Evolutionary conservation across 2,329 filamentous ascomycete genomes (phyloP).

Genomic region (Hirsutella rhossiliensis): DNA sequence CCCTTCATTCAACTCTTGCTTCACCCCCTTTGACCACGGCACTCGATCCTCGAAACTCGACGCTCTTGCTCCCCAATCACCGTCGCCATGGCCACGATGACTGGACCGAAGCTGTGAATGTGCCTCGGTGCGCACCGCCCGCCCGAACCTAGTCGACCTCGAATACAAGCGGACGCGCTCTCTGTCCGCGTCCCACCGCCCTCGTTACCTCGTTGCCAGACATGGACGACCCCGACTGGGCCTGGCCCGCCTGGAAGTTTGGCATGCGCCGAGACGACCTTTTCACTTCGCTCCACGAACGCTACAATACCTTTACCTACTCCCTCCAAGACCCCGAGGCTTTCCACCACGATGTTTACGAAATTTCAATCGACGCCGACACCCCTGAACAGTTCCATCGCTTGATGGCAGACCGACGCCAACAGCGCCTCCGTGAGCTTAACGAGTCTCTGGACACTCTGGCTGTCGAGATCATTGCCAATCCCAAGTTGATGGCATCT

Average conservation of each 20-base stretch:
- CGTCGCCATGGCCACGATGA: slow-evolving; percentile 9
- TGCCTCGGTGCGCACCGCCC: slow-evolving; percentile 5
- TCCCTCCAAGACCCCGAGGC: slow-evolving; percentile 47
- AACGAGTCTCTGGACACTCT: slow-evolving; percentile 44
- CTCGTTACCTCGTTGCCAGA: slow-evolving; percentile 6
- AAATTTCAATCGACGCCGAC: slow-evolving; percentile 39
- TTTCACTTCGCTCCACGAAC: slow-evolving; percentile 43
- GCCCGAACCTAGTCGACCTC: background rate
- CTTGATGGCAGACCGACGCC: slow-evolving; percentile 39
- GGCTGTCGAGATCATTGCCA: slow-evolving; percentile 48
- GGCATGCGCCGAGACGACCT: slow-evolving; percentile 48
- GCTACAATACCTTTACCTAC: slow-evolving; percentile 46
- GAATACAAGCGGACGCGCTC: background rate
- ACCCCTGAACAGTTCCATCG: slow-evolving; percentile 41
- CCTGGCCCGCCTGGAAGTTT: slow-evolving; percentile 52
- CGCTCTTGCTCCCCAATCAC: background rate
- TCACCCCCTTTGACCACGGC: background rate
- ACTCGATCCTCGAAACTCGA: slow-evolving; percentile 6
- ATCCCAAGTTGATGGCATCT: slow-evolving; percentile 44
- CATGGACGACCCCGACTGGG: slow-evolving; percentile 42
- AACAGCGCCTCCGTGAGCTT: slow-evolving; percentile 40
- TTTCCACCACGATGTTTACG: slow-evolving; percentile 49
- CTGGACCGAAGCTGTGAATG: slow-evolving; percentile 4
- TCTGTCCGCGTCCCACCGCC: background rate
- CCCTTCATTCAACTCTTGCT: background rate